phyloP scores from a whole-genome alignment of 768 basidiomycete species.

The Hericium rajendrae region DNA sequence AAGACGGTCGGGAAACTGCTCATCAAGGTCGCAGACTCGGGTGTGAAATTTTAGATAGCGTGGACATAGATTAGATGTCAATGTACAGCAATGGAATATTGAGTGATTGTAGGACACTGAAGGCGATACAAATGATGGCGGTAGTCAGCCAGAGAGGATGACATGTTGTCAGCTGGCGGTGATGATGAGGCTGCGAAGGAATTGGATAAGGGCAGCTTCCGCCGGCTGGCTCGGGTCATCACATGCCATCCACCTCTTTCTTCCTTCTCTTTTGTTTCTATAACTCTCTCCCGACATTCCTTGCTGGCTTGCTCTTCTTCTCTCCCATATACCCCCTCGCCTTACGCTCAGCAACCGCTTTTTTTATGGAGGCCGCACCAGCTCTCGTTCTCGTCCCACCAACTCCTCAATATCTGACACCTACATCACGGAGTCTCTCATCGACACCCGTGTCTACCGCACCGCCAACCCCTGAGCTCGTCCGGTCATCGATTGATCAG shows the following conservation, averaged over 20 bases:
- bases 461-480: conserved; percentile 27
- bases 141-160: background rate
- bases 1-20: conserved; percentile 78
- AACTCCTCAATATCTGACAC: conserved; percentile 2
- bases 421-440: background rate
- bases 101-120: background rate
- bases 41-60: too few relatives aligned
- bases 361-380: conserved; percentile 13
- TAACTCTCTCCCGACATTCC: background rate
- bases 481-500: conserved; percentile 25
- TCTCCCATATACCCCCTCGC: background rate
- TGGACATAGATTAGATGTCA: background rate
- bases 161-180: too few relatives aligned
- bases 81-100: background rate
- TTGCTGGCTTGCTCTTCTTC: conserved; percentile 1
- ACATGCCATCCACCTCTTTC: background rate
- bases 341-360: background rate
- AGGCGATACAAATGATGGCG: background rate
- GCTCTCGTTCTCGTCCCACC: conserved; percentile 9
- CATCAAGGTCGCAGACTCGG: conserved; percentile 42
- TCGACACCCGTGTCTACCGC: conserved; percentile 5
- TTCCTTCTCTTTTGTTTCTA: background rate
- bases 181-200: background rate
- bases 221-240: background rate
- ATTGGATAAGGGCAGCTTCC: background rate